Evolutionary conservation across 164 flowering plant genomes (phyloP), one percentile per base, ranked within the genome.

Genomic region (Stephania yunnanensis): DNA sequence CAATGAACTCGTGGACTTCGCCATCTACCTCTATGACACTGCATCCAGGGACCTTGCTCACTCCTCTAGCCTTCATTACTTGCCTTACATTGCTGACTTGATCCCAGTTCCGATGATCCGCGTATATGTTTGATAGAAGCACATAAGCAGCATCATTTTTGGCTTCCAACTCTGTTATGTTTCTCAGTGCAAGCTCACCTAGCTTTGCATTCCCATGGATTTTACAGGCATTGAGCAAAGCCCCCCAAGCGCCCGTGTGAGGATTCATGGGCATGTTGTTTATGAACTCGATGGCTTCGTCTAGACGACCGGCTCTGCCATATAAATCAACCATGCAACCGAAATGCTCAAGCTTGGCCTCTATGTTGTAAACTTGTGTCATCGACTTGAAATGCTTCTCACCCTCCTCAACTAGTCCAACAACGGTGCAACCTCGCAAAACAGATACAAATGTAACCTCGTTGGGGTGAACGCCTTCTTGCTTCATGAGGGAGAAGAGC

Each of bases 261-360:
- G 92, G 89, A 74, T 82, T 76, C 76, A 87, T 45, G 5, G 87
- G 90, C 91, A 90, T 90, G 69, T 22, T 78, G 6, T 85, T 71
- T 42, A 88, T 85, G 72, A 90, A 71, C 17, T 76, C 68, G 1
- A 84, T 7, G 6, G 93, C 93, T 46, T 87, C 90, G 12, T 82
- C 77, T 71, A 88, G 71, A 12, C 63, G 82, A 1, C 93, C 92
- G 9, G 87, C 87, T 75, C 90, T 82, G 10, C 89, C 85, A 72
- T 83, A 81, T 42, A 88, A 74, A 77, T 88, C 89, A 7, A 90
- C 90, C 84, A 88, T 83, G 78, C 89, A 86, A 6, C 89, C 92
- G 64, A 86, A 89, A 68, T 90, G 94, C 81, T 90, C 90, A 10
- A 81, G 76, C 63, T n/a, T 58, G 48, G 90, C 89, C 46, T 85